Evolutionary conservation across 805 yeast genomes (phyloP).

Genomic region (Kluyveromyces wickerhamii): DNA sequence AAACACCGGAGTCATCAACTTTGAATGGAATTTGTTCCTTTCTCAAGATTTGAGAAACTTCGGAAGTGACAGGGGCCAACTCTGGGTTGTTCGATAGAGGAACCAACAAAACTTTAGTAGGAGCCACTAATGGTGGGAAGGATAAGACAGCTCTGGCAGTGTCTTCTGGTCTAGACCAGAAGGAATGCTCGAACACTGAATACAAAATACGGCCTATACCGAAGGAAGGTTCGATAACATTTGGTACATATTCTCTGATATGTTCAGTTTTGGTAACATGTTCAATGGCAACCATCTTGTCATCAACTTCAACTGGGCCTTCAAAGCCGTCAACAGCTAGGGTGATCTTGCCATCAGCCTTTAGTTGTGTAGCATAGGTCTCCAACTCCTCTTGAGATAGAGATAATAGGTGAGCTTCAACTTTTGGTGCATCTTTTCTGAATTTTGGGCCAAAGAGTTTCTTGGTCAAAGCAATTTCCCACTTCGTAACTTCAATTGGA

Average conservation of each 20-base stretch:
- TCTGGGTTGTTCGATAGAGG: slow-evolving; percentile 84
- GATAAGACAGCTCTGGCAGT: slow-evolving; percentile 84
- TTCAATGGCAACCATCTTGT: slow-evolving; percentile 63
- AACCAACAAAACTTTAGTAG: slow-evolving; percentile 91
- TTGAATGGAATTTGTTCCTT: slow-evolving; percentile 83
- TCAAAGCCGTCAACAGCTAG: slow-evolving; percentile 61
- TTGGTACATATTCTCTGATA: slow-evolving; percentile 91
- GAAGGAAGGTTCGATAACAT: slow-evolving; percentile 97
- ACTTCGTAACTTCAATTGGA: slow-evolving; percentile 76
- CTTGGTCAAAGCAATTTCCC: slow-evolving; percentile 82
- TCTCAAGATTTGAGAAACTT: slow-evolving; percentile 66
- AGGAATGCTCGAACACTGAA: slow-evolving; percentile 85
- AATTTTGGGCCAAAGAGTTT: slow-evolving; percentile 97
- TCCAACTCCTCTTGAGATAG: slow-evolving; percentile 84
- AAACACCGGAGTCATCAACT: slow-evolving; percentile 94
- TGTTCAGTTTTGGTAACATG: slow-evolving; percentile 79
- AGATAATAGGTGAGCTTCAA: slow-evolving; percentile 67
- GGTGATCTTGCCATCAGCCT: slow-evolving; percentile 50
- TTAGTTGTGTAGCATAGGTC: slow-evolving; percentile 61
- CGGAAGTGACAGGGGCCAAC: slow-evolving; percentile 64
- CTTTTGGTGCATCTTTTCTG: slow-evolving; percentile 93
- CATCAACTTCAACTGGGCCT: slow-evolving; percentile 62
- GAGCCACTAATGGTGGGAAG: slow-evolving; percentile 92
- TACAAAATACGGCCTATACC: slow-evolving; percentile 98
- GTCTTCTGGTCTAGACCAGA: slow-evolving; percentile 92